These are phyloP conservation scores for Ceratobasidium sp. DNA, from an alignment of 1,284 basidiomycete species.

Conservation along the genomic window DNA sequence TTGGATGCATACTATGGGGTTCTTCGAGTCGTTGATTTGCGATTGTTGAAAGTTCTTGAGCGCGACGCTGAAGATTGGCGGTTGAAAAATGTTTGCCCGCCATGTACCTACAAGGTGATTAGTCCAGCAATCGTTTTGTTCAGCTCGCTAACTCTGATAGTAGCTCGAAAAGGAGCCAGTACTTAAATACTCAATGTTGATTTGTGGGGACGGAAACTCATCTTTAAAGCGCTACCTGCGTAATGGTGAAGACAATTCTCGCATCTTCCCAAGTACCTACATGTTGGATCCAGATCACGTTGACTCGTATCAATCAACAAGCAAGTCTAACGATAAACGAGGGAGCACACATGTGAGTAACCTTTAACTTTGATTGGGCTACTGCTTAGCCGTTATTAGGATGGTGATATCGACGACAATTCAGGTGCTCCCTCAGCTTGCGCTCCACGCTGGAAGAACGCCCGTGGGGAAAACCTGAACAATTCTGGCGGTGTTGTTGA, in stretches of 20 bases:
- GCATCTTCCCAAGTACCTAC: conserved; percentile 52
- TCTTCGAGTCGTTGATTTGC: conserved; percentile 46
- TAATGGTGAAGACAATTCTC: conserved; percentile 49
- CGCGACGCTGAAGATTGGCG: conserved; percentile 50
- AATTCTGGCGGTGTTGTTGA: conserved; percentile 55
- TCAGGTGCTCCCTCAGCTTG: conserved; percentile 51
- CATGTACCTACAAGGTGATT: conserved; percentile 54
- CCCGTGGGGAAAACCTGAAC: conserved; percentile 53
- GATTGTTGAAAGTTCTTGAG: conserved; percentile 50
- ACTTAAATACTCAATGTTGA: conserved; percentile 49
- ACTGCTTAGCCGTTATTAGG: not conserved
- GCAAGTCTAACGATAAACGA: conserved; percentile 51
- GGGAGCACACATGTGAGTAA: not conserved
- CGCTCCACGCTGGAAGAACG: conserved; percentile 50
- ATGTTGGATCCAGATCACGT: conserved; percentile 52
- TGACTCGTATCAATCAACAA: conserved; percentile 50
- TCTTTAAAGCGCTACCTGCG: conserved; percentile 52
- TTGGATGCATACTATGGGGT: conserved; percentile 54
- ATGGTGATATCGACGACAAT: conserved; percentile 4
- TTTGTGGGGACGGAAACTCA: conserved; percentile 54
- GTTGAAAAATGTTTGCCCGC: conserved; percentile 53
- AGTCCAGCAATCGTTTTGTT: too few relatives aligned
- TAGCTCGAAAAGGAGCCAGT: conserved; percentile 52
- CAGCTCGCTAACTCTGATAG: too few relatives aligned
- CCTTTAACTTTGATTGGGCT: not conserved